These are phyloP conservation scores for Aspergillus steynii DNA, from an alignment of 495 filamentous ascomycete genomes.

Conservation along the genomic window DNA sequence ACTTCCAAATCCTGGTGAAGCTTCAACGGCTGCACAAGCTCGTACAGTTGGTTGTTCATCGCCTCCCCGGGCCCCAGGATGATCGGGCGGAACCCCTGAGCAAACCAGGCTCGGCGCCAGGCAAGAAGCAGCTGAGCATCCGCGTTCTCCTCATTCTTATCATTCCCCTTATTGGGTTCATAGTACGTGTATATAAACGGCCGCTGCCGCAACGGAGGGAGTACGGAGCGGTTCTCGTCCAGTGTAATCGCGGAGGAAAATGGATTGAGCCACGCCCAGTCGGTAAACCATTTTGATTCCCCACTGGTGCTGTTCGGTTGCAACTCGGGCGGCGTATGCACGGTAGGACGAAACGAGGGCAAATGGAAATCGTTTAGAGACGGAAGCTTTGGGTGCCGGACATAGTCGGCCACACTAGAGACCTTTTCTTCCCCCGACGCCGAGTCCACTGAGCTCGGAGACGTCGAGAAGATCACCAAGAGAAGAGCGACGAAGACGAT, in stretches of 20 bases:
- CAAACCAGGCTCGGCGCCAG: slow-evolving; percentile 94
- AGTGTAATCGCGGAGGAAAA: slow-evolving; percentile 85
- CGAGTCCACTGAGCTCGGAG: slow-evolving; percentile 31
- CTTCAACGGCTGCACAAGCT: slow-evolving; percentile 56
- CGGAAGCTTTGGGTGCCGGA: slow-evolving; percentile 45
- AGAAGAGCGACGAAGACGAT: slow-evolving; percentile 46
- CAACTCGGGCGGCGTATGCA: slow-evolving; percentile 78
- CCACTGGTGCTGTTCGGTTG: slow-evolving; percentile 77
- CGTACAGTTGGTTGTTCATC: slow-evolving; percentile 78
- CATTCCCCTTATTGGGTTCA: slow-evolving; percentile 64
- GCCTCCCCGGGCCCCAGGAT: slow-evolving; percentile 81
- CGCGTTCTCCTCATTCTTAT: slow-evolving; percentile 59
- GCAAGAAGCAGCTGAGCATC: slow-evolving; percentile 78
- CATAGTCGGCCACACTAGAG: slow-evolving; percentile 32
- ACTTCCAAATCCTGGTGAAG: slow-evolving; percentile 58
- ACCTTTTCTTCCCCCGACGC: slow-evolving; percentile 23
- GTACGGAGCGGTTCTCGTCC: slow-evolving; percentile 82
- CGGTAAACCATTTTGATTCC: slow-evolving; percentile 79
- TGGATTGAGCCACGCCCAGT: slow-evolving; percentile 86
- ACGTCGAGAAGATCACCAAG: slow-evolving; percentile 48
- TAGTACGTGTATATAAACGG: slow-evolving; percentile 93
- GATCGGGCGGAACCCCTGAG: slow-evolving; percentile 83
- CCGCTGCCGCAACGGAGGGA: slow-evolving; percentile 73
- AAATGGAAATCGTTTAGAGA: slow-evolving; percentile 38
- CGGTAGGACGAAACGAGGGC: slow-evolving; percentile 60